These are phyloP conservation scores for Calonectria pseudoturangicola DNA, from an alignment of 2,329 filamentous ascomycete genomes.

Conservation along the genomic window DNA sequence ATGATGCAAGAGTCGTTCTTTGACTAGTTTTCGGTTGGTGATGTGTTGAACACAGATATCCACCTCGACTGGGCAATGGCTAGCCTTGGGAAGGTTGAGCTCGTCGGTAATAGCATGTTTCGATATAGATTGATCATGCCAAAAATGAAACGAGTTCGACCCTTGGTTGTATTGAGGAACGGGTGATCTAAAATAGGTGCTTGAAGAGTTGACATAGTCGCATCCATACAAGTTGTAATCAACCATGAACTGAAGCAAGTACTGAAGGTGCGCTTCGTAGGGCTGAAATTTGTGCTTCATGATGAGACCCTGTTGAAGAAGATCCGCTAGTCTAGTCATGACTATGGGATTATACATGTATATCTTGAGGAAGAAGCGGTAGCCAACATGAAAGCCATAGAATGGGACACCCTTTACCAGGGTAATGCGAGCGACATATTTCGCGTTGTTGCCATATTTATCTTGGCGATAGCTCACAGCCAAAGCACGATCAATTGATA, in stretches of 20 bases:
- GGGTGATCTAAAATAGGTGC: slow-evolving; percentile 83
- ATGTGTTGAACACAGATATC: slow-evolving; percentile 94
- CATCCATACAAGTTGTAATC: slow-evolving; percentile 99
- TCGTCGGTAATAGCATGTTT: slow-evolving; percentile 71
- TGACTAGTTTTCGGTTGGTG: slow-evolving; percentile 84
- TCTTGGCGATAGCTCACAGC: slow-evolving; percentile 89
- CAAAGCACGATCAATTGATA: slow-evolving; percentile 93
- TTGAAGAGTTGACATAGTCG: slow-evolving; percentile 85
- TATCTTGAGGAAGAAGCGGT: slow-evolving; percentile 93
- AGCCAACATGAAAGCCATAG: slow-evolving; percentile 96
- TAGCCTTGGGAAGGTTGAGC: slow-evolving; percentile 81
- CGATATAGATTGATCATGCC: slow-evolving; percentile 86
- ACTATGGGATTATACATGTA: slow-evolving; percentile 92
- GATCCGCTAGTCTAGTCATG: slow-evolving; percentile 90
- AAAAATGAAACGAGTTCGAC: slow-evolving; percentile 78
- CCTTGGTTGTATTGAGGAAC: slow-evolving; percentile 82
- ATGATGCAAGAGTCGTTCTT: slow-evolving; percentile 87
- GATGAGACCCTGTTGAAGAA: slow-evolving; percentile 91
- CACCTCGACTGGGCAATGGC: slow-evolving; percentile 91
- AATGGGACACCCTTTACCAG: slow-evolving; percentile 95
- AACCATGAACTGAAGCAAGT: slow-evolving; percentile 96
- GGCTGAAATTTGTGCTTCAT: slow-evolving; percentile 91
- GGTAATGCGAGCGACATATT: slow-evolving; percentile 91
- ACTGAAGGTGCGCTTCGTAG: slow-evolving; percentile 95
- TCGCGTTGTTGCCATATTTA: slow-evolving; percentile 78